Evolutionary conservation across 2,329 filamentous ascomycete genomes (phyloP).

Genomic region (Botrytis paeoniae): DNA sequence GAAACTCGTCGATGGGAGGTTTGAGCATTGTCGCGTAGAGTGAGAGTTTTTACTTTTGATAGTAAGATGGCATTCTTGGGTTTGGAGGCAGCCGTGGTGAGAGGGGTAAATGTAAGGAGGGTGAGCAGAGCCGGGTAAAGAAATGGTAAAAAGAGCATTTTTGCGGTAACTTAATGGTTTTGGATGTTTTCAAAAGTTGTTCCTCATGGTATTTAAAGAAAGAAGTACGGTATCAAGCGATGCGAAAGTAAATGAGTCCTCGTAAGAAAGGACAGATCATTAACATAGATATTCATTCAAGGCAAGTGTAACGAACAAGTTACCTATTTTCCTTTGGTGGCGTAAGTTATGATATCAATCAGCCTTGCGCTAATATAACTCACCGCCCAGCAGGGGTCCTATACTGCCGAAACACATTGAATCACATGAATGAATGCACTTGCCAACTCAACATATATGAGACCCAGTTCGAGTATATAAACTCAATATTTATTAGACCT

Average conservation of each 20-base stretch:
- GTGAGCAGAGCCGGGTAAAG: conserved; percentile 30
- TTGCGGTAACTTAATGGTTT: conserved; percentile 10
- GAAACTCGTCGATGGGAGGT: conserved; percentile 75
- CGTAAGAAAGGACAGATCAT: conserved; percentile 16
- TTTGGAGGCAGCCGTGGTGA: conserved; percentile 1
- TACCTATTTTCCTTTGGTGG: conserved; percentile 2
- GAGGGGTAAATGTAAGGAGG: conserved; percentile 30
- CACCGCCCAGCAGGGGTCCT: not conserved
- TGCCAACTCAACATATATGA: conserved; percentile 7
- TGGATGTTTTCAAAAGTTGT: not conserved
- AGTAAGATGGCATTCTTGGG: conserved; percentile 53
- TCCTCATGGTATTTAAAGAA: not conserved
- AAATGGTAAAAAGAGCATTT: conserved; percentile 30
- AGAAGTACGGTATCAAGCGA: not conserved
- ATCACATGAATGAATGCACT: not conserved
- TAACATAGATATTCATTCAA: not conserved
- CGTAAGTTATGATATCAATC: conserved; percentile 3
- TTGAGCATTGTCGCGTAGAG: conserved; percentile 63
- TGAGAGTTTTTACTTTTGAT: conserved; percentile 71
- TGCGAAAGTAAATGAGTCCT: not conserved
- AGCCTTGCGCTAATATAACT: conserved; percentile 5
- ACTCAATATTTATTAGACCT: not conserved
- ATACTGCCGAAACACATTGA: conserved; percentile 10
- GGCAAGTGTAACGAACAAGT: not conserved
- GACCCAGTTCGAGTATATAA: conserved; percentile 3